Evolutionary conservation across 78 protist species (phyloP), one percentile per base, ranked within the genome.

Genomic region (Dictyostelium intermedium): DNA sequence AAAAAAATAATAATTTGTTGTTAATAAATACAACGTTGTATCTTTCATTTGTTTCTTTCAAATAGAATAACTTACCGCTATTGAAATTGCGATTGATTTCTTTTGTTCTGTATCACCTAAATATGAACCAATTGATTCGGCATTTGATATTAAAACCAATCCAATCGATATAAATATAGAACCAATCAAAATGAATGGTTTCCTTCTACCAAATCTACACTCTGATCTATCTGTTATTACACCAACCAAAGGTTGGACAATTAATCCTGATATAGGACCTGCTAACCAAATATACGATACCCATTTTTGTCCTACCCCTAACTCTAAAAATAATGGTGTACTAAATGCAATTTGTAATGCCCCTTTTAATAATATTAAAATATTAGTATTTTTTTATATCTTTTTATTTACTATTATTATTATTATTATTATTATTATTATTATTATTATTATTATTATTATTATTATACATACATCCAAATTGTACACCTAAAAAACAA

Each of bases 171-270:
- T 92, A 61, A 93, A 95, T 14, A 93, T 30, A 37, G 92, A 63
- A 11, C 97, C 97, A 76, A 76, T 27, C 6, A 91, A 66, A 11
- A 95, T 84, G 66, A 77, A 95, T 27, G 97, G 97, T 82, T 92
- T 85, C 50, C 97, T 87, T 74, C 97, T 93, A 6, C 97, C 97
- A 78, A 72, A 74, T 79, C 60, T 91, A 9, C 53, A 85, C 10
- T 85, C 95, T 11, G 96, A 76, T n/a, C 83, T 45, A 50, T 95
- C 97, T 53, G 87, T 83, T n/a, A 85, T n/a, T 37, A 95, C 92
- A 11, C 97, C 97, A 13, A 95, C 92, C 14, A 87, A 74, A 5
- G 97, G 97, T 76, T 95, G 97, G 20, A 95, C 97, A 6, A 95
- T 32, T 50, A 95, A 82, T 16, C 97, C 97, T 20, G 96, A 92